Conservation (phyloP, 176 grass and related monocot genomes). For the Avena sativa region DNA sequence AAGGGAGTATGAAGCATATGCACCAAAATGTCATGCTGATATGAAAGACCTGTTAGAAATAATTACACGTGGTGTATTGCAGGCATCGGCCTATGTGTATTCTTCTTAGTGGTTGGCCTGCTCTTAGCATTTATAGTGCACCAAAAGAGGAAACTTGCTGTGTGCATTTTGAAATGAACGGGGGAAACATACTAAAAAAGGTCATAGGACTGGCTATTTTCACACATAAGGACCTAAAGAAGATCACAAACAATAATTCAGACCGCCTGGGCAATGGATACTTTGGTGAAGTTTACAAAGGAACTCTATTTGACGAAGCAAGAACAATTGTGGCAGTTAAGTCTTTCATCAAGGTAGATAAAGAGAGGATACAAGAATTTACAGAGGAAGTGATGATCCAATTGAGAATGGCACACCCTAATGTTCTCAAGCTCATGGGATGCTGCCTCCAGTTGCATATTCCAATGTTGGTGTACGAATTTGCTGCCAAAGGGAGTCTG, state of each 20-base stretch:
- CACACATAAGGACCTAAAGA: background rate
- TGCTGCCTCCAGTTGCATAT: slow-evolving; percentile 18
- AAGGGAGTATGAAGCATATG: too few species aligned
- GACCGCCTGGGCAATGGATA: slow-evolving; percentile 6
- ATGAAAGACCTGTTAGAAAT: too few species aligned
- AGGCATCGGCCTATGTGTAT: background rate
- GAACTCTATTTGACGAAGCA: slow-evolving; percentile 2
- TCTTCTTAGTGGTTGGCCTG: background rate
- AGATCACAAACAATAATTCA: slow-evolving; percentile 28
- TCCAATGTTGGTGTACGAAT: slow-evolving; percentile 33
- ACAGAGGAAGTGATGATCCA: slow-evolving; percentile 9
- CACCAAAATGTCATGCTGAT: too few species aligned
- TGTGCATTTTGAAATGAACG: slow-evolving; percentile 1
- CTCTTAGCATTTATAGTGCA: background rate
- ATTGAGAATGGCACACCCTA: background rate
- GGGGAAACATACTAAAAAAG: background rate
- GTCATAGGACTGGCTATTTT: slow-evolving; percentile 2
- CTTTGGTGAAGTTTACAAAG: slow-evolving; percentile 26
- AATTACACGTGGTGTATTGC: background rate
- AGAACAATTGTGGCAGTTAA: slow-evolving; percentile 15
- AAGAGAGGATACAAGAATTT: background rate
- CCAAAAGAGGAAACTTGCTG: background rate
- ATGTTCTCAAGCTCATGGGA: slow-evolving; percentile 21
- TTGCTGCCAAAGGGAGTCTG: slow-evolving; percentile 13
- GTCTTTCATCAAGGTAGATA: slow-evolving; percentile 1